These are phyloP conservation scores for Eucalyptus cloeziana DNA, from an alignment of 345 rosid genomes.

Conservation along the genomic window DNA sequence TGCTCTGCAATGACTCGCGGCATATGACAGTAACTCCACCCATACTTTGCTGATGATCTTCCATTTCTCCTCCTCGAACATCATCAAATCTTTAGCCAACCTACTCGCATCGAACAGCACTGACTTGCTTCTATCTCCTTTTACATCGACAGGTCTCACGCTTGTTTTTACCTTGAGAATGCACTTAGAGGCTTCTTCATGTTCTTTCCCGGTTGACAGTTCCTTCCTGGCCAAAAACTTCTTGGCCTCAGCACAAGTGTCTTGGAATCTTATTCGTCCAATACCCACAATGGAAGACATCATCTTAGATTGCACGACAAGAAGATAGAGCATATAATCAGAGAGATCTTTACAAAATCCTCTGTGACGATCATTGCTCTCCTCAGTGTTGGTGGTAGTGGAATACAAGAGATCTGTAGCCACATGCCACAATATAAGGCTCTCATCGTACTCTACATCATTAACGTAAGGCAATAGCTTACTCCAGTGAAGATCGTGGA, in stretches of 20 bases:
- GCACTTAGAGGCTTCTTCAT: background rate
- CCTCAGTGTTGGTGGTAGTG: background rate
- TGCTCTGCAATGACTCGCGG: constrained; percentile 44
- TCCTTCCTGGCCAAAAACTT: background rate
- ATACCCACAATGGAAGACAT: background rate
- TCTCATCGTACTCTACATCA: constrained; percentile 30
- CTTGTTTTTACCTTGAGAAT: constrained; percentile 5
- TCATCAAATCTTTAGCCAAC: constrained; percentile 32
- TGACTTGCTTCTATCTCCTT: constrained; percentile 56
- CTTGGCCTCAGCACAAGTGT: constrained; percentile 4
- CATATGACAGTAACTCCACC: constrained; percentile 48
- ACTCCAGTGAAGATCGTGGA: background rate
- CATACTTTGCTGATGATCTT: constrained; percentile 39
- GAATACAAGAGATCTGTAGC: constrained; percentile 33
- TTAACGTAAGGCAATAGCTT: constrained; percentile 12
- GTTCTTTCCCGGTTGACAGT: background rate
- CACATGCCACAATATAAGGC: constrained; percentile 45
- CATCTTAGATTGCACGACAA: background rate
- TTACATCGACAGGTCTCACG: constrained; percentile 21
- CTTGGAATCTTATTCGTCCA: background rate
- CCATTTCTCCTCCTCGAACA: constrained; percentile 24
- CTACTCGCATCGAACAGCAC: constrained; percentile 51
- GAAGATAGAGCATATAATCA: background rate
- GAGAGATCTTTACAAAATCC: background rate
- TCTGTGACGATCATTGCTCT: background rate